Evolutionary conservation across 345 rosid genomes (phyloP), one percentile per base, ranked within the genome.

Genomic region (Pelargonium nanum): DNA sequence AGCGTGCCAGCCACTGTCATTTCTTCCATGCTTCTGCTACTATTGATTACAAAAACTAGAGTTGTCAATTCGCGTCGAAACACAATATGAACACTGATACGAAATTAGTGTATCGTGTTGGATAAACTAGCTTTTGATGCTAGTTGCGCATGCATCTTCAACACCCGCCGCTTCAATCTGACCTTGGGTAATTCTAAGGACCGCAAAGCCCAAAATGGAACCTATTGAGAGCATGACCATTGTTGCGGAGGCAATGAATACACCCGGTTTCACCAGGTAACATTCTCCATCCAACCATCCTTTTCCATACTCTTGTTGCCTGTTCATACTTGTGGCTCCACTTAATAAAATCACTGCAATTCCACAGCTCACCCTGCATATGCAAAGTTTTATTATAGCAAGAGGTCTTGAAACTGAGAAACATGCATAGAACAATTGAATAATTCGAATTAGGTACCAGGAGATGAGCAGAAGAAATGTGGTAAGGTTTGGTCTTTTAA

Each of bases 221-320:
- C 77, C 74, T 0, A 71, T 25, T 30, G 83, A 70, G n/a, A 77
- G 50, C 53, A 79, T 52, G 59, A 69, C 77, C 24, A 84, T 62
- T 5, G 69, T 56, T 1, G 85, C 89, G 0, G 95, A 81, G 19
- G 76, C 79, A 32, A 75, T 25, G 53, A 63, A 91, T 44, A 88
- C 74, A 2, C 94, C 91, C 19, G 73, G 76, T 58, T 68, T 88
- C 51, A 86, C 92, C 1, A 79, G 26, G 64, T 86, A 91, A 71
- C 98, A 91, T 21, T 86, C 82, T 17, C 73, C 75, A 7, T 84
- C 78, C 10, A 88, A 54, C 98, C 98, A 88, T 22, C 94, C 98
- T 62, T 68, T 65, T 6, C 94, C 85, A 40, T 83, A 91, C 1
- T 58, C 23, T 59, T 91, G 98, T 57, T n/a, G 59, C 59, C 70